phyloP scores from a whole-genome alignment of 2,329 filamentous ascomycete genomes.

The Hymenoscyphus infarciens region DNA sequence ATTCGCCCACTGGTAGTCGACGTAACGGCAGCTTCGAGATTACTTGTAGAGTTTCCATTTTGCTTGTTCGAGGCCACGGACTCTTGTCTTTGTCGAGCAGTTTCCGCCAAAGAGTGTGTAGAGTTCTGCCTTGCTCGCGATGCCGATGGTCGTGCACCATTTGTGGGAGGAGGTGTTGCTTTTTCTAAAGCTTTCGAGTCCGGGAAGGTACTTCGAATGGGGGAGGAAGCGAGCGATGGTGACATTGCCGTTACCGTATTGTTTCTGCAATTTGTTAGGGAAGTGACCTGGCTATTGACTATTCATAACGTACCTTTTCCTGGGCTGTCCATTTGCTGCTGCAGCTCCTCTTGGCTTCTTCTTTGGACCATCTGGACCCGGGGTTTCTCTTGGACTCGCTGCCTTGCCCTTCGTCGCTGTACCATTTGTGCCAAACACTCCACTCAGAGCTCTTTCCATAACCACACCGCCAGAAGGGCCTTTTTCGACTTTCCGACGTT shows the following conservation, averaged over 20 bases:
- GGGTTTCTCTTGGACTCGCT: constrained; percentile 66
- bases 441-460: constrained; percentile 68
- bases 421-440: constrained; percentile 47
- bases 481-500: constrained; percentile 81
- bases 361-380: constrained; percentile 58
- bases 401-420: constrained; percentile 52
- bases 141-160: constrained; percentile 56
- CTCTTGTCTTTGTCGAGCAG: constrained; percentile 50
- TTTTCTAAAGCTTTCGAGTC: constrained; percentile 53
- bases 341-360: constrained; percentile 69
- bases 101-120: constrained; percentile 56
- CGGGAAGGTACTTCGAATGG: constrained; percentile 65
- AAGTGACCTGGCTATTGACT: background rate
- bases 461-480: constrained; percentile 45
- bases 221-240: constrained; percentile 71
- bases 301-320: constrained; percentile 66
- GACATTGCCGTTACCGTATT: constrained; percentile 55
- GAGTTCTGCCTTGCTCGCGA: constrained; percentile 75
- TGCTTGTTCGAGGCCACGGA: constrained; percentile 60
- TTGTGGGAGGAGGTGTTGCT: constrained; percentile 57
- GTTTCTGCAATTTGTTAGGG: constrained; percentile 37
- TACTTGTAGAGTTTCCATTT: constrained; percentile 45
- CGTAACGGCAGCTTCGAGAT: constrained; percentile 33
- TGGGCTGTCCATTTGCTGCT: constrained; percentile 63
- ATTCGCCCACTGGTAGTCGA: constrained; percentile 34